These are phyloP conservation scores for Fusarium sambucinum DNA, from an alignment of 2,329 filamentous ascomycete species.

Conservation along the genomic window DNA sequence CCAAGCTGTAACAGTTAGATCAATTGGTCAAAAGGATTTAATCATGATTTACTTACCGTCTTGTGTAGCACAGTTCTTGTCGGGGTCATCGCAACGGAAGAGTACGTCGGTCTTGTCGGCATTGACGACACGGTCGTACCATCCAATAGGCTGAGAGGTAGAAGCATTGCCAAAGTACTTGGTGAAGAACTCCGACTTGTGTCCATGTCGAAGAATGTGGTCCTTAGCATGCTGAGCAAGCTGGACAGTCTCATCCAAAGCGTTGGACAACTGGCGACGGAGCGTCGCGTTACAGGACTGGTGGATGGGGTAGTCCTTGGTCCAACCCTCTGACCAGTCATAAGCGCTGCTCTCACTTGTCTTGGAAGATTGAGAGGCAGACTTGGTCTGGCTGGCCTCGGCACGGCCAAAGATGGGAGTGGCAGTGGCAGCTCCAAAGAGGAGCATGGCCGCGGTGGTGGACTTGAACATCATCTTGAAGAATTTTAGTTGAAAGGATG, in stretches of 20 bases:
- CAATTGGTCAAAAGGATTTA: fast-evolving
- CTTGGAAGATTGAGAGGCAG: conserved; percentile 34
- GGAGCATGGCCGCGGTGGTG: conserved; percentile 40
- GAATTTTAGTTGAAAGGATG: neutral
- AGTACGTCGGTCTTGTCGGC: conserved; percentile 68
- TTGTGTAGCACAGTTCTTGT: conserved; percentile 70
- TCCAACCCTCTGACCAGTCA: conserved; percentile 52
- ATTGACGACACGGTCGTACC: conserved; percentile 70
- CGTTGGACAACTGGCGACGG: conserved; percentile 65
- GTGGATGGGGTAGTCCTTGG: conserved; percentile 65
- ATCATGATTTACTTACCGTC: conserved; percentile 52
- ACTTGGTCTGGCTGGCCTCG: conserved; percentile 41
- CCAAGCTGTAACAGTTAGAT: conserved; percentile 61
- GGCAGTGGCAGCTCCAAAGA: conserved; percentile 47
- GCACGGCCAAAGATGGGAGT: conserved; percentile 48
- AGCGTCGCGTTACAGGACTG: conserved; percentile 74
- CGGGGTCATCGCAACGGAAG: conserved; percentile 77
- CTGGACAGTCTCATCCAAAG: conserved; percentile 68
- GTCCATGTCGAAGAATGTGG: conserved; percentile 70
- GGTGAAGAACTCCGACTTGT: conserved; percentile 68
- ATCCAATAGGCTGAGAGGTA: conserved; percentile 70
- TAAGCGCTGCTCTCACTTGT: conserved; percentile 41
- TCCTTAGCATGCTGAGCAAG: conserved; percentile 72
- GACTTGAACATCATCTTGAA: conserved; percentile 48
- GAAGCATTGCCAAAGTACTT: conserved; percentile 75